Evolutionary conservation across 2,329 filamentous ascomycete species (phyloP).

Genomic region (Pestalotiopsis sp.): DNA sequence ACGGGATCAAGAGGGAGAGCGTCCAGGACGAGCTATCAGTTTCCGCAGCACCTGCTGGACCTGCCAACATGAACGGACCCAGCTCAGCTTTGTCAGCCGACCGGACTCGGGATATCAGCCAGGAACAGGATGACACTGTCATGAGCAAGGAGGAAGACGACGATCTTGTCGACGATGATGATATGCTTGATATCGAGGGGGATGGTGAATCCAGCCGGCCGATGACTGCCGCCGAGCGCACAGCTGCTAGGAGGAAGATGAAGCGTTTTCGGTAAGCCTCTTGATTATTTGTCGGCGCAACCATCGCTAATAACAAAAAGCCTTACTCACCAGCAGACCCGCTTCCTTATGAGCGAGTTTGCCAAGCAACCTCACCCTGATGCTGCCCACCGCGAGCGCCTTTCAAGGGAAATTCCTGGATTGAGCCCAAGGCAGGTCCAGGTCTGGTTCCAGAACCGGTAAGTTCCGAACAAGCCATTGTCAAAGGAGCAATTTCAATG

Average conservation of each 20-base stretch:
- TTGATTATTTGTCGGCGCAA: not conserved
- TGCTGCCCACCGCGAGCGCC: constrained; percentile 81
- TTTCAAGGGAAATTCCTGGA: constrained; percentile 88
- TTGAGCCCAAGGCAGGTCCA: constrained; percentile 91
- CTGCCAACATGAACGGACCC: constrained; percentile 40
- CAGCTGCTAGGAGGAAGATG: constrained; percentile 61
- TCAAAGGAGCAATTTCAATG: not conserved
- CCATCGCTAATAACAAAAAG: constrained; percentile 41
- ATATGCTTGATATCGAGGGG: constrained; percentile 51
- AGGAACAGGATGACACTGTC: constrained; percentile 35
- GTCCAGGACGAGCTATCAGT: constrained; percentile 39
- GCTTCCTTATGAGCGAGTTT: constrained; percentile 96
- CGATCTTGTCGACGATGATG: constrained; percentile 56
- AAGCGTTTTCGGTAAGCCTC: constrained; percentile 72
- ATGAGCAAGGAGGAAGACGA: constrained; percentile 50
- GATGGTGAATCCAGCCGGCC: constrained; percentile 39
- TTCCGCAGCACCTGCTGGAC: constrained; percentile 38
- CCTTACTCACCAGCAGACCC: constrained; percentile 94
- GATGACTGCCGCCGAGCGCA: constrained; percentile 58
- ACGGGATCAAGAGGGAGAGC: constrained; percentile 38
- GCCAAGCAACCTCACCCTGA: constrained; percentile 93
- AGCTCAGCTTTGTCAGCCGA: constrained; percentile 38
- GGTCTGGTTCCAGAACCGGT: constrained; percentile 99
- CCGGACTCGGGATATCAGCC: constrained; percentile 32
- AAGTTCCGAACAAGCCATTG: constrained; percentile 28